A percentile compares a stretch with the other conserved stretches of the same genome.
These are phyloP conservation scores for Hydnum rufescens DNA, from an alignment of 768 basidiomycete species.

Conservation along the genomic window DNA sequence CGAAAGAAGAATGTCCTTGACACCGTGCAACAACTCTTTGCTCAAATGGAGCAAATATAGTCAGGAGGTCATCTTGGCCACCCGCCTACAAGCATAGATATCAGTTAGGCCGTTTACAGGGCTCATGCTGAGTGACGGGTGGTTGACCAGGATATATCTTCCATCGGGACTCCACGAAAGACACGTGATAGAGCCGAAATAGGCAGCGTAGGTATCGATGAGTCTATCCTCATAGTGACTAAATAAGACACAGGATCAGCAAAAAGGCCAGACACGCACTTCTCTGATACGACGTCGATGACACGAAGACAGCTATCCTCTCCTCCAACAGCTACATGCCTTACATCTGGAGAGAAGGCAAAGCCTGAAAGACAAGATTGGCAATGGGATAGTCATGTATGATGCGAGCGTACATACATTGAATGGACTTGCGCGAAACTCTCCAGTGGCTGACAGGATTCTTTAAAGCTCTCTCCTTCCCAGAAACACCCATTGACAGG, in stretches of 20 bases:
- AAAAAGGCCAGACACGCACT: slow-evolving; percentile 28
- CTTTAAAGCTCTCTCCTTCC: slow-evolving; percentile 53
- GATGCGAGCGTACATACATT: slow-evolving; percentile 30
- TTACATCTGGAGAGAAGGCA: slow-evolving; percentile 84
- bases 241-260: background rate
- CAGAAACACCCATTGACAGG: slow-evolving; percentile 19
- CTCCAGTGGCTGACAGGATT: slow-evolving; percentile 90
- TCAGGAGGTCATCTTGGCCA: slow-evolving; percentile 90
- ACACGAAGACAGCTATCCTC: slow-evolving; percentile 86
- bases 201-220: slow-evolving; percentile 85
- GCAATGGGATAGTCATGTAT: background rate
- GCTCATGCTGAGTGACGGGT: slow-evolving; percentile 3
- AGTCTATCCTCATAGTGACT: slow-evolving; percentile 29
- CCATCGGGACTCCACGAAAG: slow-evolving; percentile 94
- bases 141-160: slow-evolving; percentile 64
- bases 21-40: slow-evolving; percentile 87
- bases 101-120: background rate
- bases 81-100: slow-evolving; percentile 45
- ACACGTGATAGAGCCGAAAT: slow-evolving; percentile 80
- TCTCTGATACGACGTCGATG: slow-evolving; percentile 71
- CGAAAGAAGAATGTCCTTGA: slow-evolving; percentile 92
- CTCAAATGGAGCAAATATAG: slow-evolving; percentile 89
- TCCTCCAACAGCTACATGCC: slow-evolving; percentile 72
- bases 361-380: slow-evolving; percentile 35
- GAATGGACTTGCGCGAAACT: slow-evolving; percentile 46